A percentile compares a stretch with the other conserved stretches of the same genome.
phyloP scores from a whole-genome alignment of 1,139 yeast genomes.

The Debaryomyces sp. region DNA sequence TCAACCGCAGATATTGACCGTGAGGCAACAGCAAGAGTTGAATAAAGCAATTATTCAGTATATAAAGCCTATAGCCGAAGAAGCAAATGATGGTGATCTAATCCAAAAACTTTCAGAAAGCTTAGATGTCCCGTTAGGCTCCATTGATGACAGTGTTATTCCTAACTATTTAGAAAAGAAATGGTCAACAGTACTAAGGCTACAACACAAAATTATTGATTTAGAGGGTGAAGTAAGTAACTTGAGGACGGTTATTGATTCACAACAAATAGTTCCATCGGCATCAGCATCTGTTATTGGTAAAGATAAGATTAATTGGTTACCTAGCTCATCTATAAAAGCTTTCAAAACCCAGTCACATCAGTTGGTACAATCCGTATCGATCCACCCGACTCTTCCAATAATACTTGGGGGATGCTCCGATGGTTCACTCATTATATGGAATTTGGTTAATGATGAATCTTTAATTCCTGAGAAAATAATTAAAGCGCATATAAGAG shows the following conservation, averaged over 20 bases:
- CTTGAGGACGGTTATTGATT: slow-evolving; percentile 47
- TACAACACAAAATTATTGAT: slow-evolving; percentile 76
- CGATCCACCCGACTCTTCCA: slow-evolving; percentile 76
- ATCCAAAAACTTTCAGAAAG: slow-evolving; percentile 15
- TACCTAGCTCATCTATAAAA: slow-evolving; percentile 60
- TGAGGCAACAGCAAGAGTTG: slow-evolving; percentile 55
- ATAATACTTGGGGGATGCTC: slow-evolving; percentile 67
- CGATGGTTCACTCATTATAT: slow-evolving; percentile 73
- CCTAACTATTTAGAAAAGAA: slow-evolving; percentile 72
- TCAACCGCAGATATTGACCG: slow-evolving; percentile 39
- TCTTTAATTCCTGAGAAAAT: slow-evolving; percentile 66
- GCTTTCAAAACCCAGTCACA: slow-evolving; percentile 55
- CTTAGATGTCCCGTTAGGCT: slow-evolving; percentile 17
- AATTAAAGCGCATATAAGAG: slow-evolving; percentile 76
- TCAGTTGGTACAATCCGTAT: slow-evolving; percentile 62
- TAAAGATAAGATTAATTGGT: slow-evolving; percentile 60
- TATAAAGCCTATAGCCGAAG: slow-evolving; percentile 37
- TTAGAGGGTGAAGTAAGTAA: slow-evolving; percentile 46
- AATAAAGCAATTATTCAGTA: slow-evolving; percentile 61
- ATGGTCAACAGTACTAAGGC: slow-evolving; percentile 84
- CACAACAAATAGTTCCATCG: slow-evolving; percentile 16
- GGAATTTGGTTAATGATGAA: slow-evolving; percentile 67
- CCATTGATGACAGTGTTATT: slow-evolving; percentile 27
- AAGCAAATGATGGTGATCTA: slow-evolving; percentile 16
- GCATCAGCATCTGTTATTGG: slow-evolving; percentile 10